A percentile compares a stretch with the other conserved stretches of the same genome.
These are phyloP conservation scores for Calophaca sinica DNA, from an alignment of 306 rosid species.

Conservation along the genomic window DNA sequence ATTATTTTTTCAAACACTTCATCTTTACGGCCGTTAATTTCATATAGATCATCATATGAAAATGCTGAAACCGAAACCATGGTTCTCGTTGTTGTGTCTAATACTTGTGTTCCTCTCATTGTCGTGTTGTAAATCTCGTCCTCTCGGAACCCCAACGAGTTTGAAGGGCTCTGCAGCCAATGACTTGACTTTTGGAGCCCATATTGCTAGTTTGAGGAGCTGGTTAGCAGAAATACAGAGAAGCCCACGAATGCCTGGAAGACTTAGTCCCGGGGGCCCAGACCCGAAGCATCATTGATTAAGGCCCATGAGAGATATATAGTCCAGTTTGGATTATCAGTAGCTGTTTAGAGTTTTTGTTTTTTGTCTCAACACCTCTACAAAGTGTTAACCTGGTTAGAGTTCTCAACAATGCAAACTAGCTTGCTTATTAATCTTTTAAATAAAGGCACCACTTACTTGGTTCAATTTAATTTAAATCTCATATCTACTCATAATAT, in stretches of 20 bases:
- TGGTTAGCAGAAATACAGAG: not conserved
- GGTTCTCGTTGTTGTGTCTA: conserved; percentile 15
- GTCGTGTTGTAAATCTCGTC: conserved; percentile 18
- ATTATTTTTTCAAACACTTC: conserved; percentile 12
- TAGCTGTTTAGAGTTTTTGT: no score
- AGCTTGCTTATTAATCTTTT: no score
- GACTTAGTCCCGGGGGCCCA: conserved; percentile 47
- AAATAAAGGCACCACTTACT: no score
- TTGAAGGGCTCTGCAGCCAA: not conserved
- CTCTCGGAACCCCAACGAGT: conserved; percentile 7
- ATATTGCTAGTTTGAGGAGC: conserved; percentile 2
- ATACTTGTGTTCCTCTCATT: conserved; percentile 12
- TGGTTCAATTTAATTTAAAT: no score
- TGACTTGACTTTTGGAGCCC: not conserved
- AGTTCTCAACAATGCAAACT: no score
- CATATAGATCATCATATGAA: conserved; percentile 5
- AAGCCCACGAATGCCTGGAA: conserved; percentile 35
- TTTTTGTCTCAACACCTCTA: no score
- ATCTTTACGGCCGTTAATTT: not conserved
- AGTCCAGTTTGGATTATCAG: not conserved
- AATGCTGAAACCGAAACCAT: conserved; percentile 21
- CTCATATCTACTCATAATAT: no score
- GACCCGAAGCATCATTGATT: conserved; percentile 49
- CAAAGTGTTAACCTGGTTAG: no score
- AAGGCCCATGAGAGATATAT: not conserved